These are phyloP conservation scores for Solanum phureja DNA, from an alignment of 257 asterid genomes.

Conservation along the genomic window DNA sequence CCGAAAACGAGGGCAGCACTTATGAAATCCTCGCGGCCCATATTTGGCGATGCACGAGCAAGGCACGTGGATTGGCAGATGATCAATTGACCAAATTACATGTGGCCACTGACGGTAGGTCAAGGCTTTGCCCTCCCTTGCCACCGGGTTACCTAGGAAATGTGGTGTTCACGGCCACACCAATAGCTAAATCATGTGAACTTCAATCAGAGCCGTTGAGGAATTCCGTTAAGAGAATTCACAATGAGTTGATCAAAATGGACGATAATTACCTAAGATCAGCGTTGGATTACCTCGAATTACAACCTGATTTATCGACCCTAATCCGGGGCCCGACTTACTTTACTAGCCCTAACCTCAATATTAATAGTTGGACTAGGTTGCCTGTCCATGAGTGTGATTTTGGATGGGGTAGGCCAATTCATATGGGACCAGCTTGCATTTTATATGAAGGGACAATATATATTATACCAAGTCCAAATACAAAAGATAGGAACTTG, in stretches of 20 bases:
- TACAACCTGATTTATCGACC: conserved; percentile 45
- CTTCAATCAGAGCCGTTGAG: conserved; percentile 30
- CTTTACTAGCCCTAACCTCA: conserved; percentile 64
- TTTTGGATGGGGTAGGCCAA: conserved; percentile 85
- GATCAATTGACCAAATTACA: conserved; percentile 54
- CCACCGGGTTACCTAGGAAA: conserved; percentile 65
- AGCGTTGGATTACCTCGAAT: conserved; percentile 44
- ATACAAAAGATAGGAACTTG: conserved; percentile 37
- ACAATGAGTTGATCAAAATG: conserved; percentile 39
- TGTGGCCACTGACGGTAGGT: conserved; percentile 63
- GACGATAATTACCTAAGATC: conserved; percentile 40
- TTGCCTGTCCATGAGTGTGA: conserved; percentile 63
- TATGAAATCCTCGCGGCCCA: conserved; percentile 73
- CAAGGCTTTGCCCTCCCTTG: conserved; percentile 42
- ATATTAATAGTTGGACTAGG: conserved; percentile 69
- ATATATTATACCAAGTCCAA: conserved; percentile 40
- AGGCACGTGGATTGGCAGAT: conserved; percentile 40
- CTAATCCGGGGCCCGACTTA: conserved; percentile 40
- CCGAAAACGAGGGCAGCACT: conserved; percentile 32
- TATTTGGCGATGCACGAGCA: conserved; percentile 67
- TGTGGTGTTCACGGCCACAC: conserved; percentile 52
- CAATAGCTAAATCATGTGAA: conserved; percentile 27
- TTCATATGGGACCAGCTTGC: conserved; percentile 60
- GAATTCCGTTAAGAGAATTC: conserved; percentile 32
- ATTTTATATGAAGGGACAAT: conserved; percentile 59